These are phyloP conservation scores for Candida hungchunana DNA, from an alignment of 805 yeast genomes.

Conservation along the genomic window DNA sequence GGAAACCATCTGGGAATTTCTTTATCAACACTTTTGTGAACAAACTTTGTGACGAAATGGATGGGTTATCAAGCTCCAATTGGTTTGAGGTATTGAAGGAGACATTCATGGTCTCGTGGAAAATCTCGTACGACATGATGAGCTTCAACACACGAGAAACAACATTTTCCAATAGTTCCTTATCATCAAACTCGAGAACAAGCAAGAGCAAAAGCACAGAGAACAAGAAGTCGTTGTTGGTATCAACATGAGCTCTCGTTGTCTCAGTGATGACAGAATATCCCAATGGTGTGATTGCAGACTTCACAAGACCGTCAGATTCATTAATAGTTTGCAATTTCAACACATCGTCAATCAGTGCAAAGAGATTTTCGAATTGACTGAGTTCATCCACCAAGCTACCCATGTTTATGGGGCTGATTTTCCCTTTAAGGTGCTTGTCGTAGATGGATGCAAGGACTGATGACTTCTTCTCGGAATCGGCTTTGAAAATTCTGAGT, in stretches of 20 bases:
- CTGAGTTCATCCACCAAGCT: conserved; percentile 38
- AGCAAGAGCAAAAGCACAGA: conserved; percentile 32
- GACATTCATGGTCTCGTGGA: conserved; percentile 14
- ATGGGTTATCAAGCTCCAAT: conserved; percentile 22
- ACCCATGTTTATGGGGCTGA: conserved; percentile 36
- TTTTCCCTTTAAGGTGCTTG: conserved; percentile 34
- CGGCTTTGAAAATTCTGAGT: conserved; percentile 33
- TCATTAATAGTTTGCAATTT: conserved; percentile 22
- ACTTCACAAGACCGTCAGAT: conserved; percentile 7
- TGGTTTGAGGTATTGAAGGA: conserved; percentile 11
- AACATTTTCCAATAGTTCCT: conserved; percentile 15
- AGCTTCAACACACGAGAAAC: conserved; percentile 18
- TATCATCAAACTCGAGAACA: conserved; percentile 35
- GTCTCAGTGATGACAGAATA: conserved; percentile 25
- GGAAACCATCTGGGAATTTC: conserved; percentile 15
- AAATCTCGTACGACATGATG: conserved; percentile 19
- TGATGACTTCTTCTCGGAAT: conserved; percentile 25
- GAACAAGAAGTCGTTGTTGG: conserved; percentile 29
- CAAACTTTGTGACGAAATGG: conserved; percentile 12
- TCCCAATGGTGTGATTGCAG: conserved; percentile 21
- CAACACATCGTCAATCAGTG: conserved; percentile 35
- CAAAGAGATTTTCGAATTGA: conserved; percentile 33
- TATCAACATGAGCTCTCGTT: conserved; percentile 26
- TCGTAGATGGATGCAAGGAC: conserved; percentile 37
- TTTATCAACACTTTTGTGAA: conserved; percentile 10